phyloP scores from a whole-genome alignment of 345 rosid genomes.

The Gossypium longicalyx region DNA sequence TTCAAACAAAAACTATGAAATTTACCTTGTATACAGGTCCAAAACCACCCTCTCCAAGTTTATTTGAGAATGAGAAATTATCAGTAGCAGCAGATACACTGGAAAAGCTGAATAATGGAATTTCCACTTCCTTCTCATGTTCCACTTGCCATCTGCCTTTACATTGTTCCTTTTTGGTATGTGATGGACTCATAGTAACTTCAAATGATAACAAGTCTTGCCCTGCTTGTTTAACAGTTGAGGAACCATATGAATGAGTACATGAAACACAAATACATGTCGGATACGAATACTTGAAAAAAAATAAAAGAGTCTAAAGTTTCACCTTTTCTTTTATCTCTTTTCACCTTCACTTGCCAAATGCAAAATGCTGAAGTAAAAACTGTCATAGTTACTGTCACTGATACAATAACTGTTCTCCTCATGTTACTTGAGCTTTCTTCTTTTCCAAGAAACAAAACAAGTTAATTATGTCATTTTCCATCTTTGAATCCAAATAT shows the following conservation, averaged over 20 bases:
- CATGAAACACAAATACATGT: too few relatives aligned
- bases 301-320: neutral
- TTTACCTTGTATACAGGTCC: slow-evolving; percentile 16
- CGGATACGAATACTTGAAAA: too few relatives aligned
- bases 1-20: neutral
- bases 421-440: neutral
- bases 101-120: slow-evolving; percentile 15
- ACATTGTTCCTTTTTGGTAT: neutral
- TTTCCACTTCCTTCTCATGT: slow-evolving; percentile 1
- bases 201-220: slow-evolving; percentile 13
- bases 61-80: slow-evolving; percentile 6
- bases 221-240: slow-evolving; percentile 1
- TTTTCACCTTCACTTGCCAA: slow-evolving; percentile 2
- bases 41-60: slow-evolving; percentile 20
- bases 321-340: neutral
- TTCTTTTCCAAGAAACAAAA: neutral
- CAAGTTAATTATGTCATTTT: neutral
- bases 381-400: neutral
- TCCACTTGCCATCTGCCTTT: neutral
- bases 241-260: neutral
- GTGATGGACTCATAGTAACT: neutral
- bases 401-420: neutral
- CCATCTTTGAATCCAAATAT: neutral
- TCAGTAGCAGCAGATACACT: slow-evolving; percentile 9
- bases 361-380: neutral